phyloP scores from a whole-genome alignment of 306 rosid species.

The Acacia melanoxylon region DNA sequence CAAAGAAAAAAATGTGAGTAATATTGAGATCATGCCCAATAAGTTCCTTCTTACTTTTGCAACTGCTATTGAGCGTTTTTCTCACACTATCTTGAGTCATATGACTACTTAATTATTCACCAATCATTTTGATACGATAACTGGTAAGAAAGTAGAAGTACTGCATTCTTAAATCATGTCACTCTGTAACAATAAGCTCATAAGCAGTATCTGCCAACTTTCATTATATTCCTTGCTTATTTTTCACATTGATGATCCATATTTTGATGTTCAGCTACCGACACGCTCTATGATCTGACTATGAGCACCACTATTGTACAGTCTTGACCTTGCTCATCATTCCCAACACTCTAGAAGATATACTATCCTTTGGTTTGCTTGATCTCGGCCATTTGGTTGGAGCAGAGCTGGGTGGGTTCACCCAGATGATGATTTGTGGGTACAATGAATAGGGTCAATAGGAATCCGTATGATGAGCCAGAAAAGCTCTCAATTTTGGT shows the following conservation, averaged over 20 bases:
- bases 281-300: not conserved
- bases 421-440: conserved; percentile 25
- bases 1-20: not conserved
- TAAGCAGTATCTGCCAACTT: not conserved
- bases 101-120: not conserved
- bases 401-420: not conserved
- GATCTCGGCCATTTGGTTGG: conserved; percentile 6
- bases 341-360: not conserved
- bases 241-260: not conserved
- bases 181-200: not conserved
- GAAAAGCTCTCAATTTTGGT: conserved; percentile 24
- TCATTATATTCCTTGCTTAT: not conserved
- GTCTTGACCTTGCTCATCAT: not conserved
- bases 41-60: not conserved
- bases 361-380: not conserved
- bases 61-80: not conserved
- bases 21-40: not conserved
- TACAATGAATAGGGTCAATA: conserved; percentile 50
- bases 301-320: not conserved
- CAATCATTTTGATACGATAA: not conserved
- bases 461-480: conserved; percentile 17
- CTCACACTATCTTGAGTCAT: not conserved
- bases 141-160: not conserved
- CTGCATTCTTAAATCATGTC: not conserved
- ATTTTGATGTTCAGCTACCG: not conserved